These are phyloP conservation scores for Annulohypoxylon moriforme DNA, from an alignment of 495 filamentous ascomycete genomes.

Conservation along the genomic window DNA sequence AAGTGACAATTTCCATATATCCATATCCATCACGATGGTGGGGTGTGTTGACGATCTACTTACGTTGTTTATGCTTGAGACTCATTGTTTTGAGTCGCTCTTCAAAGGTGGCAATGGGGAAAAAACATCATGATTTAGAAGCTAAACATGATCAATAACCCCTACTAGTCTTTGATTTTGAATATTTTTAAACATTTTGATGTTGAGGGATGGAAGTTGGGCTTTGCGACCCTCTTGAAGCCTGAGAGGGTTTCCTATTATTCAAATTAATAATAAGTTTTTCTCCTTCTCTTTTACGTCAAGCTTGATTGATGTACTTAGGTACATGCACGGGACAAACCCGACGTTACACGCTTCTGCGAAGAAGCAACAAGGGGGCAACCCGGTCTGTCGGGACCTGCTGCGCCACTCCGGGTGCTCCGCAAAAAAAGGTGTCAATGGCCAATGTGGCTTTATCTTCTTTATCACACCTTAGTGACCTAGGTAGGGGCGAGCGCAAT, in stretches of 20 bases:
- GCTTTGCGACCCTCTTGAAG: background rate
- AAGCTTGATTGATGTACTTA: background rate
- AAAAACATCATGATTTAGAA: background rate
- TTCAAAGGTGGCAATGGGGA: background rate
- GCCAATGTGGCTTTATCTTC: slow-evolving; percentile 3
- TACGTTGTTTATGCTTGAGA: background rate
- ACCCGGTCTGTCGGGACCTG: background rate
- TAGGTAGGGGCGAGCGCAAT: slow-evolving; percentile 5
- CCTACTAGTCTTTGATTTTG: background rate
- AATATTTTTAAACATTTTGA: background rate
- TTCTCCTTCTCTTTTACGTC: background rate
- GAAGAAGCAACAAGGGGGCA: slow-evolving; percentile 11
- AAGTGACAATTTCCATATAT: background rate
- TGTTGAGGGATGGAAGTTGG: background rate
- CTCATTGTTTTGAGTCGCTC: background rate
- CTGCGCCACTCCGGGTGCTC: slow-evolving; percentile 4
- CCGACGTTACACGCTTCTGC: slow-evolving; percentile 5
- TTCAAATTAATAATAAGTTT: background rate
- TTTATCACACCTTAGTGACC: background rate
- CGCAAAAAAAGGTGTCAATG: background rate
- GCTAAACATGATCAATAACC: background rate
- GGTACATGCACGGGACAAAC: slow-evolving; percentile 3
- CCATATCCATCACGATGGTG: background rate
- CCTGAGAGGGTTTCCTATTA: background rate
- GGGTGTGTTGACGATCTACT: background rate